These are phyloP conservation scores for Trametes punicea DNA, from an alignment of 768 basidiomycete genomes.

Conservation along the genomic window DNA sequence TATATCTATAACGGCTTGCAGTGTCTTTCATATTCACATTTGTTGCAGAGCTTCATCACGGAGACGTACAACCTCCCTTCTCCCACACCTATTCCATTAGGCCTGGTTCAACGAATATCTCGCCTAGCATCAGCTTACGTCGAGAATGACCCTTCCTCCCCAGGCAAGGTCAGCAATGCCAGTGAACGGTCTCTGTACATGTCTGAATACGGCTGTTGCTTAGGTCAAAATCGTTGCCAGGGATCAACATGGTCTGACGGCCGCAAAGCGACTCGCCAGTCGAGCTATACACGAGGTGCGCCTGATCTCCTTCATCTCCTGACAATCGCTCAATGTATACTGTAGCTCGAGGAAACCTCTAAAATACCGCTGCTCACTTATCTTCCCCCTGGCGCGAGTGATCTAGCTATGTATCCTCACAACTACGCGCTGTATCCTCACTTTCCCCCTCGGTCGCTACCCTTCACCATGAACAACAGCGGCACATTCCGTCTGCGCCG, in stretches of 20 bases:
- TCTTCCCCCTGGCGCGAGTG: constrained; percentile 13
- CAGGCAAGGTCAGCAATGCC: constrained; percentile 40
- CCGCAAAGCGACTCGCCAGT: constrained; percentile 51
- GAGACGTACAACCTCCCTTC: constrained; percentile 44
- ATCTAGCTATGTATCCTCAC: constrained; percentile 29
- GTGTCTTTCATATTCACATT: too few relatives aligned
- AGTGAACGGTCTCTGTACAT: background rate
- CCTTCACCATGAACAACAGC: constrained; percentile 44
- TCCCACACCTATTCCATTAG: constrained; percentile 38
- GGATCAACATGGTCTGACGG: constrained; percentile 34
- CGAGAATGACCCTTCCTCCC: constrained; percentile 41
- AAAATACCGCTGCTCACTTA: constrained; percentile 21
- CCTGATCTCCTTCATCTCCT: background rate
- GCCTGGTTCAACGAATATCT: constrained; percentile 63
- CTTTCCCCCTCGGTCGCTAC: constrained; percentile 44
- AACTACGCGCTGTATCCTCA: constrained; percentile 71
- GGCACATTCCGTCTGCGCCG: constrained; percentile 58
- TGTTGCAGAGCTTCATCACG: constrained; percentile 27
- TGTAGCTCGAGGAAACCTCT: background rate
- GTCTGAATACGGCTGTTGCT: background rate
- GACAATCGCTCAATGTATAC: background rate
- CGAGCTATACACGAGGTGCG: constrained; percentile 54
- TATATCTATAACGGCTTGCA: too few relatives aligned
- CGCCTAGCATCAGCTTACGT: constrained; percentile 61
- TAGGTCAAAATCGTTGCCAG: constrained; percentile 59